A percentile compares a stretch with the other conserved stretches of the same genome.
phyloP scores from a whole-genome alignment of 2,329 filamentous ascomycete species.

The Tolypocladium endophyticum region DNA sequence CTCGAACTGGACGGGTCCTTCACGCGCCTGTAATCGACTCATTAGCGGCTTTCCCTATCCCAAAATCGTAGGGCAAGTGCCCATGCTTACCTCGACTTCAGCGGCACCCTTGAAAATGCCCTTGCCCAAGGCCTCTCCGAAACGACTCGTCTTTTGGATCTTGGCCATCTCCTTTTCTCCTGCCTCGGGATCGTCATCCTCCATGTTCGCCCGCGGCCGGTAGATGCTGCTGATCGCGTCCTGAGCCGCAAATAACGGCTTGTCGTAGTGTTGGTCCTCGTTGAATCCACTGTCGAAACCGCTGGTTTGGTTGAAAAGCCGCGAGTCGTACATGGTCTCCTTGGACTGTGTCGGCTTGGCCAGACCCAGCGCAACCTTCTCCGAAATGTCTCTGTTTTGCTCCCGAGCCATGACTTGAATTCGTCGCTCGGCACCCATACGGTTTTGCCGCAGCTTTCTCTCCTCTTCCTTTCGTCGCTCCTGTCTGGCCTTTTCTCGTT shows the following conservation, averaged over 20 bases:
- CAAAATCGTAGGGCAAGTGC: not conserved
- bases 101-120: slow-evolving; percentile 85
- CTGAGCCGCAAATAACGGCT: slow-evolving; percentile 90
- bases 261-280: slow-evolving; percentile 95
- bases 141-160: slow-evolving; percentile 76
- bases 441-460: slow-evolving; percentile 80
- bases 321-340: slow-evolving; percentile 94
- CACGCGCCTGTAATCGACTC: slow-evolving; percentile 45
- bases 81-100: slow-evolving; percentile 60
- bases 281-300: slow-evolving; percentile 91
- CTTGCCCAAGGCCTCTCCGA: slow-evolving; percentile 74
- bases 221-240: slow-evolving; percentile 95
- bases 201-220: slow-evolving; percentile 63
- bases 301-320: slow-evolving; percentile 87
- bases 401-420: slow-evolving; percentile 90
- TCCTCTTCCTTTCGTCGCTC: slow-evolving; percentile 77
- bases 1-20: slow-evolving; percentile 93
- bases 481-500: slow-evolving; percentile 65
- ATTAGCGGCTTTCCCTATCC: slow-evolving; percentile 17
- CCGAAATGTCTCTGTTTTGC: slow-evolving; percentile 92
- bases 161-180: slow-evolving; percentile 77
- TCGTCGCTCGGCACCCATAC: slow-evolving; percentile 88
- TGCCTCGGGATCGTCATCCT: slow-evolving; percentile 67
- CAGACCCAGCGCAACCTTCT: slow-evolving; percentile 88
- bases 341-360: slow-evolving; percentile 88